phyloP scores from a whole-genome alignment of 2,329 filamentous ascomycete genomes.

The Aspergillus thermomutatus region DNA sequence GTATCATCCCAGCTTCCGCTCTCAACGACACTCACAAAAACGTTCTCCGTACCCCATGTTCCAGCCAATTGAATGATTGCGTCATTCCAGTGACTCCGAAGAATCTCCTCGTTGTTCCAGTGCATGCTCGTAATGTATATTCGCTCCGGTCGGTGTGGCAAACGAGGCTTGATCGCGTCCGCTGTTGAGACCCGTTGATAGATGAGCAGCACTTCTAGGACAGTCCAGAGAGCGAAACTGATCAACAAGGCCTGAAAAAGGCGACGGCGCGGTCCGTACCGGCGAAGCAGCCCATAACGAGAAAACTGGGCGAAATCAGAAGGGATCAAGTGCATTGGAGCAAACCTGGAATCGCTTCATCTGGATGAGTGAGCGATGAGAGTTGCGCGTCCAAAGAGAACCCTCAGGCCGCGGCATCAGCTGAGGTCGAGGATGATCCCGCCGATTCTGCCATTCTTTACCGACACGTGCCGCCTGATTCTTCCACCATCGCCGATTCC shows the following conservation, averaged over 20 bases:
- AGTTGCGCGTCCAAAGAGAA: too few species aligned
- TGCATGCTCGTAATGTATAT: constrained; percentile 69
- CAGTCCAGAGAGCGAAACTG: constrained; percentile 18
- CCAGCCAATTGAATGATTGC: constrained; percentile 57
- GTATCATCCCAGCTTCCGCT: constrained; percentile 68
- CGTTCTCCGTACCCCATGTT: constrained; percentile 59
- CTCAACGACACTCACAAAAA: constrained; percentile 66
- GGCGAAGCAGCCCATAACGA: constrained; percentile 4
- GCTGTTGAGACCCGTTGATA: constrained; percentile 12
- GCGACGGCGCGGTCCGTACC: constrained; percentile 12
- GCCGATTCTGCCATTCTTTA: too few species aligned
- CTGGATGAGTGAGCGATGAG: not conserved
- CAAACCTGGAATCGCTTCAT: not conserved
- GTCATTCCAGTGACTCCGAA: constrained; percentile 61
- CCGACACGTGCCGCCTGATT: too few species aligned
- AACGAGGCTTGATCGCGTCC: constrained; percentile 7
- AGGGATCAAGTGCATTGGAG: not conserved
- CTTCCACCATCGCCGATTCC: too few species aligned
- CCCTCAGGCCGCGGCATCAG: too few species aligned
- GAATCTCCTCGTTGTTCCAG: constrained; percentile 62
- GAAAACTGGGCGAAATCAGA: not conserved
- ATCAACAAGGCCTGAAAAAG: constrained; percentile 16
- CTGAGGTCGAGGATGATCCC: too few species aligned
- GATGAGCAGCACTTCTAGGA: constrained; percentile 17
- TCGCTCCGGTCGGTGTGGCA: constrained; percentile 18